Evolutionary conservation across 257 asterid genomes (phyloP), one percentile per base, ranked within the genome.

Genomic region (Prunella vulgaris): DNA sequence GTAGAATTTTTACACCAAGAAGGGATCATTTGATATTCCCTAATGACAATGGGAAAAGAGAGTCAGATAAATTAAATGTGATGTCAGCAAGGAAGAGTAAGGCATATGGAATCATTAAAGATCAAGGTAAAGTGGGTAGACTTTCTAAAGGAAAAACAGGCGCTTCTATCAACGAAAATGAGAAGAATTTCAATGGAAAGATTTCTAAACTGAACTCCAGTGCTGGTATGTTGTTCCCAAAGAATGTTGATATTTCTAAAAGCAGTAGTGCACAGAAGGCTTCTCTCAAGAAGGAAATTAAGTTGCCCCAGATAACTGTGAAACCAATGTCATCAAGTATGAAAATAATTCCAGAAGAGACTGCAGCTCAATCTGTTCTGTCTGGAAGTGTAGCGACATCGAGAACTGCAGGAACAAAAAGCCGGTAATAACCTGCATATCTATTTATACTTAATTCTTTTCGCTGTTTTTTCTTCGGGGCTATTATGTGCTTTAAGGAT

Each of bases 1-100:
- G 82, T 70, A 70, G 64, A 68, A 15, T 79, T 75, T 80, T 77
- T 74, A 85, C 94, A 5, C 88, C 96, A 32, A 76, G 61, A 80
- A 83, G 96, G 74, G 88, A 89, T 76, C 96, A 89, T 80, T 60
- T 89, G 76, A 71, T 79, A 38, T 85, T 89, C 78, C 90, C 90
- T 66, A 71, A 57, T 72, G 84, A 28, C 60, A 66, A 72, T 66
- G 67, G 77, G 21, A 77, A 74, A 35, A 71, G 49, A 38, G 78
- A 57, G 63, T 80, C 81, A 37, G 72, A 38, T 44, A 75, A 75
- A 58, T 66, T 25, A 63, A 63, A 56, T 54, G 68, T 60, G 77
- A 62, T 74, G 68, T 66, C 79, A 44, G 73, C 60, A 60, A 75
- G 71, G 69, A 78, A 84, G 76, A 87, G 85, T 68, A 82, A 80